phyloP scores from a whole-genome alignment of 768 basidiomycete species.

The Serendipita sp. region DNA sequence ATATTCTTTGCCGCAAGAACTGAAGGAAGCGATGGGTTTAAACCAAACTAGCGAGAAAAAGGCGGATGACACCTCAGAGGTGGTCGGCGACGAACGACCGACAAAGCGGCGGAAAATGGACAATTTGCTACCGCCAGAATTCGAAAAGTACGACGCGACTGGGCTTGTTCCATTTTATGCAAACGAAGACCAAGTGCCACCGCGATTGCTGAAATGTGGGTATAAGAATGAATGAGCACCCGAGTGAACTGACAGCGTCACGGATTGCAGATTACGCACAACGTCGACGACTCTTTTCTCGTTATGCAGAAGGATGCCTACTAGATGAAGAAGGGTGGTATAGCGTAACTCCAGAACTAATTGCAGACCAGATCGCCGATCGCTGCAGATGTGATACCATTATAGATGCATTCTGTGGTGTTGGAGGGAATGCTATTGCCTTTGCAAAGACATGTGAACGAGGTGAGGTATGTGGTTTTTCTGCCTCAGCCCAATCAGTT shows the following conservation, averaged over 20 bases:
- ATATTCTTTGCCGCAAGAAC: not conserved
- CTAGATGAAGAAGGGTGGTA: constrained; percentile 97
- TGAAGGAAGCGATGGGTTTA: not conserved
- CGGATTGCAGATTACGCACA: constrained; percentile 60
- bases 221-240: constrained; percentile 8
- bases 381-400: constrained; percentile 72
- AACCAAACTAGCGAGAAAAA: not conserved
- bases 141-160: constrained; percentile 44
- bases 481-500: not conserved
- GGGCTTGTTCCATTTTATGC: constrained; percentile 59
- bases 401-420: constrained; percentile 92
- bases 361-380: constrained; percentile 88
- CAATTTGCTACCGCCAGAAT: constrained; percentile 17
- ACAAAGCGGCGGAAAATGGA: constrained; percentile 15
- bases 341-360: constrained; percentile 82
- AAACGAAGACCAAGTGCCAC: constrained; percentile 48
- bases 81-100: not conserved
- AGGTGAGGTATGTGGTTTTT: constrained; percentile 34
- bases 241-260: not conserved
- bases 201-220: constrained; percentile 71
- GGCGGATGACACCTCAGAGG: not conserved
- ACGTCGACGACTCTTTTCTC: constrained; percentile 62
- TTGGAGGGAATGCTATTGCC: constrained; percentile 93
- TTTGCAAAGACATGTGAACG: constrained; percentile 92
- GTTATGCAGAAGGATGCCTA: constrained; percentile 66